Evolutionary conservation across 805 yeast genomes (phyloP).

Genomic region (Deakozyma indianensis): DNA sequence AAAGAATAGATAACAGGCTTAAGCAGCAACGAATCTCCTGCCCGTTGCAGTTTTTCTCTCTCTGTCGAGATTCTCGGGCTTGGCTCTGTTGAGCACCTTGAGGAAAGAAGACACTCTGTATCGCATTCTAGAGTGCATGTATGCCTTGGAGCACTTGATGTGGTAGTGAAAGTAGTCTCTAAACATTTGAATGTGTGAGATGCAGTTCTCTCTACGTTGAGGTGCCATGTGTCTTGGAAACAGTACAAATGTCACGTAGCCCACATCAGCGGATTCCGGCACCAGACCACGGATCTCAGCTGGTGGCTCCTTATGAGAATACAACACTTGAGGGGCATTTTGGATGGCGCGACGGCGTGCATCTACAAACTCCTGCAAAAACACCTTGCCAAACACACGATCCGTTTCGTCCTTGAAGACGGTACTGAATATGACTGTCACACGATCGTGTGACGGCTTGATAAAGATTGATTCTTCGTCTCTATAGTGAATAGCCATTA

Average conservation of each 20-base stretch:
- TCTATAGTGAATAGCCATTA: slow-evolving; percentile 66
- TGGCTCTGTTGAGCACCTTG: slow-evolving; percentile 91
- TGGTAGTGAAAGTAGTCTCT: slow-evolving; percentile 98
- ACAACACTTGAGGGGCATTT: slow-evolving; percentile 95
- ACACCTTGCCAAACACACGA: slow-evolving; percentile 31
- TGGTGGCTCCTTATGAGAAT: slow-evolving; percentile 85
- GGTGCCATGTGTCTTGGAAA: slow-evolving; percentile 44
- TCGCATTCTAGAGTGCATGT: slow-evolving; percentile 97
- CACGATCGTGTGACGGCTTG: slow-evolving; percentile 88
- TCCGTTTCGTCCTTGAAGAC: slow-evolving; percentile 95
- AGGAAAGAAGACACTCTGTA: slow-evolving; percentile 85
- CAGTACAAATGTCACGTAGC: slow-evolving; percentile 43
- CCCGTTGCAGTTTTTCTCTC: slow-evolving; percentile 67
- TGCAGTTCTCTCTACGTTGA: slow-evolving; percentile 69
- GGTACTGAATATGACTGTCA: slow-evolving; percentile 90
- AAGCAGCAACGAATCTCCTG: slow-evolving; percentile 32
- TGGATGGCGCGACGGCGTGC: slow-evolving; percentile 93
- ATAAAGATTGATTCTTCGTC: slow-evolving; percentile 86
- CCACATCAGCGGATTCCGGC: slow-evolving; percentile 29
- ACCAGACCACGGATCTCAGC: slow-evolving; percentile 49
- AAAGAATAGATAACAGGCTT: not conserved
- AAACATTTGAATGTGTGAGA: slow-evolving; percentile 81
- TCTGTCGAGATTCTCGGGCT: slow-evolving; percentile 76
- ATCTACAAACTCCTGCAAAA: slow-evolving; percentile 66
- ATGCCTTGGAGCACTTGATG: slow-evolving; percentile 95